These are phyloP conservation scores for Heterobasidion parviporum DNA, from an alignment of 1,284 basidiomycete genomes.

Conservation along the genomic window DNA sequence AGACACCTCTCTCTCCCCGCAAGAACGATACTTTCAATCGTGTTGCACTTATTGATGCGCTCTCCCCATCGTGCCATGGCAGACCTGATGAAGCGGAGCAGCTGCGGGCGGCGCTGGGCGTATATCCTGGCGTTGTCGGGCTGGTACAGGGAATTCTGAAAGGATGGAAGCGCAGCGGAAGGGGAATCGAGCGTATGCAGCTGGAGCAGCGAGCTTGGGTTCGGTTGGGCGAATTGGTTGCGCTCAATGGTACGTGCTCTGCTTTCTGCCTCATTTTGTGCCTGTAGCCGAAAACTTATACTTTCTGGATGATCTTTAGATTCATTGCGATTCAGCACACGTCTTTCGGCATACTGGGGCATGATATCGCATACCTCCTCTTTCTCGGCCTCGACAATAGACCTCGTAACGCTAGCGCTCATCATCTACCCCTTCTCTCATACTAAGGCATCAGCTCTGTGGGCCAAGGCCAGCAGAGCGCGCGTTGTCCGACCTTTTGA, in stretches of 20 bases:
- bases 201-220: constrained; percentile 46
- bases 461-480: constrained; percentile 18
- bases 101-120: constrained; percentile 32
- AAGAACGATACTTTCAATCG: constrained; percentile 12
- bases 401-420: constrained; percentile 52
- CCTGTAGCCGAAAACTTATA: background rate
- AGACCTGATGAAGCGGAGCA: constrained; percentile 27
- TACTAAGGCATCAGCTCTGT: constrained; percentile 26
- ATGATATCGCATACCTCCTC: constrained; percentile 34
- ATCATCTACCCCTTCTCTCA: constrained; percentile 34
- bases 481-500: constrained; percentile 38
- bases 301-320: constrained; percentile 11
- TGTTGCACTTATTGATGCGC: constrained; percentile 23
- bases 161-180: constrained; percentile 16
- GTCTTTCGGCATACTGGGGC: constrained; percentile 42
- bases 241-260: constrained; percentile 30
- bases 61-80: constrained; percentile 26
- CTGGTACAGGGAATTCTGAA: constrained; percentile 21
- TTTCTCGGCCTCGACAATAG: constrained; percentile 30
- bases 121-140: constrained; percentile 31
- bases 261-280: background rate
- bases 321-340: constrained; percentile 30
- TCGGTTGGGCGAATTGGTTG: constrained; percentile 41
- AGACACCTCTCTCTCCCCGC: background rate
- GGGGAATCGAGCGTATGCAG: constrained; percentile 31